phyloP scores from a whole-genome alignment of 192 early-diverging fungal genomes.

The Piromyces finnis region DNA sequence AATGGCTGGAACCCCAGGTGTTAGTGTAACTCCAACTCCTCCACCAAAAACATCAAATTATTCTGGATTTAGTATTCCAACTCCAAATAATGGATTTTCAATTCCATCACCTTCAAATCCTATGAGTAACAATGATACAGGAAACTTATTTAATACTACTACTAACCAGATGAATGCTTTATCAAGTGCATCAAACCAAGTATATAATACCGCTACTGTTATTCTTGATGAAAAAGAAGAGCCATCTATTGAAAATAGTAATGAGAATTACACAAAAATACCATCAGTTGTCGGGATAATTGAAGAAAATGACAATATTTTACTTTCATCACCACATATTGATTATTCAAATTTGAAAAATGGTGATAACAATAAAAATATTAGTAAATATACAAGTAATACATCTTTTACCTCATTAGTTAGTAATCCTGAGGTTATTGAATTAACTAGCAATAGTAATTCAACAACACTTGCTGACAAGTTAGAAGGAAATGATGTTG shows the following conservation, averaged over 20 bases:
- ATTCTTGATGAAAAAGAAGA: not conserved
- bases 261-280: not conserved
- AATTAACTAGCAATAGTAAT: not conserved
- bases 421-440: not conserved
- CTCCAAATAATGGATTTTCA: not conserved
- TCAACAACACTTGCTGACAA: not conserved
- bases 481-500: not conserved
- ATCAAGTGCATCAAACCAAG: not conserved
- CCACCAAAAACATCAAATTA: not conserved
- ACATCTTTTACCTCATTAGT: not conserved
- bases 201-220: not conserved
- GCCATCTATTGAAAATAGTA: not conserved
- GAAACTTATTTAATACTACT: too few relatives aligned
- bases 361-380: not conserved
- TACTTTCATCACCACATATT: not conserved
- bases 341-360: not conserved
- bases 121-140: not conserved
- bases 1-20: not conserved
- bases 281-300: not conserved
- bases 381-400: not conserved
- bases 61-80: not conserved
- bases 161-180: too few relatives aligned
- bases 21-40: too few relatives aligned
- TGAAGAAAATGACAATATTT: not conserved
- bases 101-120: not conserved